Base-by-base conservation (phyloP, 2,329 filamentous ascomycete species). In the Aspergillus ruber region DNA sequence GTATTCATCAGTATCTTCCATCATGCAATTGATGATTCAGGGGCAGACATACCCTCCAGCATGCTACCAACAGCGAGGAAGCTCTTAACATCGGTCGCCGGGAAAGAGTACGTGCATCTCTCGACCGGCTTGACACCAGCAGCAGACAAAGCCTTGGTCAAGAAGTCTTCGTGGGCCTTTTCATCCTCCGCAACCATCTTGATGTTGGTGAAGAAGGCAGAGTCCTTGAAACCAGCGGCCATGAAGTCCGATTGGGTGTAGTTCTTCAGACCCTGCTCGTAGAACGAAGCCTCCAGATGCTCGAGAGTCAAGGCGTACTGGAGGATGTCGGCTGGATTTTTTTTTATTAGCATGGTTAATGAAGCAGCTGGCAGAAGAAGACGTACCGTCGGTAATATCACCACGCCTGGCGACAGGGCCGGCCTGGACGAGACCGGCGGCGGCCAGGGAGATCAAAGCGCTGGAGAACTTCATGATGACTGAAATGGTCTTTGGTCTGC, bases 241-340 rank as follows among this genome's bases (percentile, higher is more conserved):
- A 67, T 56, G 59, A 84, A 84, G 54, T 81, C 72, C 1, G 60
- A 53, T 50, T 74, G 63, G 25, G 73, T 74, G 70, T 78, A 85
- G 56, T 80, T 82, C 49, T 69, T 62, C 4, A 86, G 70, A 33
- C 77, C 82, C 43, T 83, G 61, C 33, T 71, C 67, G 67, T 86
- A 86, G 68, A 86, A 86, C 47, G 72, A 73, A 51, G 79, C 70
- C 66, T 86, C 83, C 25, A 81, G 74, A 46, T 78, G 73, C 64
- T 81, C 78, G 4, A 80, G 72, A 12, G 57, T 58, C 32, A 58
- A 44, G n/a, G 57, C 56, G 42, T 59, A 59, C 44, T 59, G 56
- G 6, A 59, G 51, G 29, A 59, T 48, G 10, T 56, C 56, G 32
- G 50, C 57, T 57, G 9, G 21, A 21, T 6, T 15, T 6, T 6